phyloP scores from a whole-genome alignment of 257 asterid genomes.

The Nicotiana attenuata region DNA sequence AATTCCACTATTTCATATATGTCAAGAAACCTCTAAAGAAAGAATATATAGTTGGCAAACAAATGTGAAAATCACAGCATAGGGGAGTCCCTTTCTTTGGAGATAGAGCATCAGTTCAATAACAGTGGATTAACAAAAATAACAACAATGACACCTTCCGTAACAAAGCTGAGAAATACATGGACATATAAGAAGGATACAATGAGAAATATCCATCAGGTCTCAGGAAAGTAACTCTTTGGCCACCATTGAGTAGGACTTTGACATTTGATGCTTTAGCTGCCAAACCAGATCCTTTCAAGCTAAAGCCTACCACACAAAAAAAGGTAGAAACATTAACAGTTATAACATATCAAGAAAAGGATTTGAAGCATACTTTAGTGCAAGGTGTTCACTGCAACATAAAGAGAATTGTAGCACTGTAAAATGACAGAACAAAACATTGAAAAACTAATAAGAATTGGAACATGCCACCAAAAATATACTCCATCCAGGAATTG shows the following conservation, averaged over 20 bases:
- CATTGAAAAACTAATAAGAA: neutral
- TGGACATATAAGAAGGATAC: conserved; percentile 55
- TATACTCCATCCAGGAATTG: too few species aligned
- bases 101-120: neutral
- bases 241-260: conserved; percentile 83
- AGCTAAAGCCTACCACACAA: conserved; percentile 43
- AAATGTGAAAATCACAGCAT: neutral
- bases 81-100: neutral
- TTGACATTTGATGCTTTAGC: conserved; percentile 66
- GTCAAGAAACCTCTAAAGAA: neutral
- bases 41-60: neutral
- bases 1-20: neutral
- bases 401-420: neutral
- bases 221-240: conserved; percentile 67
- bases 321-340: neutral
- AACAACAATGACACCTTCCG: neutral
- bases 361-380: neutral
- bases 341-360: neutral
- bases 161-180: neutral
- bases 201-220: conserved; percentile 97
- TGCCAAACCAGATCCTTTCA: conserved; percentile 67
- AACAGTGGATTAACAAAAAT: neutral
- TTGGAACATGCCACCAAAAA: neutral
- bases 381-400: neutral
- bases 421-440: neutral